These are phyloP conservation scores for Fusarium caatingaense DNA, from an alignment of 2,329 filamentous ascomycete species.

Conservation along the genomic window DNA sequence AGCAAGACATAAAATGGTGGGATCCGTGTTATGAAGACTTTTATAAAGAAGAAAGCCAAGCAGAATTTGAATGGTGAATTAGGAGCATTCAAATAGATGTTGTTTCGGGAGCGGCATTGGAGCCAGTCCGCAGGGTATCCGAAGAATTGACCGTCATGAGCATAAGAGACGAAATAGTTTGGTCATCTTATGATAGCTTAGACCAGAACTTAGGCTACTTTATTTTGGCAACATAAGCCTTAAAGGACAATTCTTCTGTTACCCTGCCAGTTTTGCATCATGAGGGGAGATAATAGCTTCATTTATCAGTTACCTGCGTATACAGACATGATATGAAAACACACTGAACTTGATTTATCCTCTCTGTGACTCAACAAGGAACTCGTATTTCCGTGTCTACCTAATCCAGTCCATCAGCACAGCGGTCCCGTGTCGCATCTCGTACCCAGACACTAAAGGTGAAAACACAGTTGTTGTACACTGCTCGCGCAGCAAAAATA, in stretches of 20 bases:
- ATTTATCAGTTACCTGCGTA: conserved; percentile 20
- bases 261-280: neutral
- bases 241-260: neutral
- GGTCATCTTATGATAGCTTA: too few relatives aligned
- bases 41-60: neutral
- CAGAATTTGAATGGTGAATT: neutral
- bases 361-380: conserved; percentile 36
- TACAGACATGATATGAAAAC: conserved; percentile 11
- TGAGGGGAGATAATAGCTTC: conserved; percentile 14
- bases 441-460: conserved; percentile 38
- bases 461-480: conserved; percentile 45
- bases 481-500: conserved; percentile 38
- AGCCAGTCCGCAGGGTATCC: neutral
- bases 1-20: neutral
- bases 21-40: neutral
- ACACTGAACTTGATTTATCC: conserved; percentile 4
- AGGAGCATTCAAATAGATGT: neutral
- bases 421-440: conserved; percentile 41
- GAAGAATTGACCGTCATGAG: too few relatives aligned
- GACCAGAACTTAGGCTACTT: too few relatives aligned
- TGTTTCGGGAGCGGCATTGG: neutral
- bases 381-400: conserved; percentile 47
- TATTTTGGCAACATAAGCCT: too few relatives aligned
- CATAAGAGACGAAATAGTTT: too few relatives aligned
- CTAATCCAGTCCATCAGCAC: conserved; percentile 47